A percentile compares a stretch with the other conserved stretches of the same genome.
phyloP scores from a whole-genome alignment of 1,284 basidiomycete genomes.

The Ustilago trichophora region DNA sequence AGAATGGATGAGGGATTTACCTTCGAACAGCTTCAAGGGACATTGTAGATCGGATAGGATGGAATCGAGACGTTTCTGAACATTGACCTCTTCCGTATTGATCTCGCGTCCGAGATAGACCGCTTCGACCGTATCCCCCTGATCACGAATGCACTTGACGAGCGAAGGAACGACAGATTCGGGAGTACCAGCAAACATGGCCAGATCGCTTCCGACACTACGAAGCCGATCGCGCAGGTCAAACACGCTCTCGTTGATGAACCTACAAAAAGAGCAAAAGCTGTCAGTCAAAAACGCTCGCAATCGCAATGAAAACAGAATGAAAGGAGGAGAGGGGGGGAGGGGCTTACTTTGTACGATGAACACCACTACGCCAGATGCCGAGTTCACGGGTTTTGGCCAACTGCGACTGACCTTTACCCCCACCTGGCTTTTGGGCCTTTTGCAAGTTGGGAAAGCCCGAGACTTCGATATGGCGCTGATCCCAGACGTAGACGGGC shows the following conservation, averaged over 20 bases:
- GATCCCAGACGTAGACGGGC: slow-evolving; percentile 58
- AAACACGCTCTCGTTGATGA: slow-evolving; percentile 52
- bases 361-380: slow-evolving; percentile 51
- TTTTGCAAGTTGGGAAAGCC: slow-evolving; percentile 46
- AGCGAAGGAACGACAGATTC: slow-evolving; percentile 62
- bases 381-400: slow-evolving; percentile 49
- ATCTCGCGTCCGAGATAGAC: slow-evolving; percentile 70
- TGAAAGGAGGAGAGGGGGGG: background rate
- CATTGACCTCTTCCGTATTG: slow-evolving; percentile 55
- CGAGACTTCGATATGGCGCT: slow-evolving; percentile 49
- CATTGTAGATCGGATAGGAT: slow-evolving; percentile 12
- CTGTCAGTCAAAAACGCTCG: no score
- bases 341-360: slow-evolving; percentile 42
- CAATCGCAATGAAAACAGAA: background rate
- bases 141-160: slow-evolving; percentile 65
- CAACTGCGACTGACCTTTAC: slow-evolving; percentile 17
- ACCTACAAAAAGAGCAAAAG: no score
- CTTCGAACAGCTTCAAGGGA: slow-evolving; percentile 24
- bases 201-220: slow-evolving; percentile 41
- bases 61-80: slow-evolving; percentile 29
- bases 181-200: slow-evolving; percentile 54
- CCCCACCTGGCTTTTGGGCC: slow-evolving; percentile 17
- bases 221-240: slow-evolving; percentile 45
- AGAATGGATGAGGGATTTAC: slow-evolving; percentile 41
- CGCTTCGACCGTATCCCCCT: slow-evolving; percentile 67